Percentiles rank a stretch among this genome's conserved stretches.
Conservation (phyloP, 306 rosid species). For the Cucurbita ficifolia region DNA sequence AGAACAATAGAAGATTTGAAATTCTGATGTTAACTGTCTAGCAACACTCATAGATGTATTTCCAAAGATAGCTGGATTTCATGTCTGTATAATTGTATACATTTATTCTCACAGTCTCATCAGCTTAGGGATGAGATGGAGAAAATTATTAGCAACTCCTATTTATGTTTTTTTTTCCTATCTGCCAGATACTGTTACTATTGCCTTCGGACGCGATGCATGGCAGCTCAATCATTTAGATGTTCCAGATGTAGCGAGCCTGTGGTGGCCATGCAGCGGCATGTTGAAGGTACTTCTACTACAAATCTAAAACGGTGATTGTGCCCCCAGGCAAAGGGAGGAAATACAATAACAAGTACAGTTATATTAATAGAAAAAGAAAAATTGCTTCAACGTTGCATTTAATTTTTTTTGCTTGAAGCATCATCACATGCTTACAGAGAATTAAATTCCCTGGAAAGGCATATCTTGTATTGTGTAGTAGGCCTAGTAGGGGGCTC, state of each 20-base stretch:
- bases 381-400: neutral
- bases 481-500: conserved; percentile 4
- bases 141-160: neutral
- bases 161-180: neutral
- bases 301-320: conserved; percentile 21
- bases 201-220: conserved; percentile 88
- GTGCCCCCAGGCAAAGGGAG: neutral
- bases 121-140: neutral
- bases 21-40: neutral
- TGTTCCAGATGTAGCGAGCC: conserved; percentile 83
- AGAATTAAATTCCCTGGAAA: conserved; percentile 3
- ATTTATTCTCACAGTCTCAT: neutral
- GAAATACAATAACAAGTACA: neutral
- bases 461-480: conserved; percentile 2
- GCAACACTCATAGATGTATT: neutral
- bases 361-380: neutral
- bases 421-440: neutral
- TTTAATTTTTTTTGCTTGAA: neutral
- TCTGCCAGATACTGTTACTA: conserved; percentile 79
- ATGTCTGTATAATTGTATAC: neutral
- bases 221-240: conserved; percentile 78
- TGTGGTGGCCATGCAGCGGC: conserved; percentile 76
- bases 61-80: neutral
- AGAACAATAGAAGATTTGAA: neutral
- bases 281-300: conserved; percentile 17